Conservation (phyloP, 495 filamentous ascomycete species). For the Penicillium simplicissimum region DNA sequence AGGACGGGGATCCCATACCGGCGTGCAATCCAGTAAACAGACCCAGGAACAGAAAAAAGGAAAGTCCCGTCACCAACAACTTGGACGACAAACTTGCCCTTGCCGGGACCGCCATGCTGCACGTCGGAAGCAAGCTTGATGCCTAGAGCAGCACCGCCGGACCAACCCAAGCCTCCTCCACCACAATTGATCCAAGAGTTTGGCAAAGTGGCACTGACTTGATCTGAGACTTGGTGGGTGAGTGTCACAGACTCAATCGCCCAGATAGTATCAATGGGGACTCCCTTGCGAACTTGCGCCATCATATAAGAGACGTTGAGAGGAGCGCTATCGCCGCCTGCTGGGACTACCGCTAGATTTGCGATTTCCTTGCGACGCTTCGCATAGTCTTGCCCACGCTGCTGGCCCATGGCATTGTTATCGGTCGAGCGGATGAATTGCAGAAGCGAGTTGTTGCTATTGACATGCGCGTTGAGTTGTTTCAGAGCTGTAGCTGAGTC, state of each 20-base stretch:
- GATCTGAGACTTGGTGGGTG: constrained; percentile 75
- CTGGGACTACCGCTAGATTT: constrained; percentile 53
- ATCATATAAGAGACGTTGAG: constrained; percentile 74
- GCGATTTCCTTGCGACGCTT: constrained; percentile 60
- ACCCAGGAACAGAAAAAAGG: constrained; percentile 84
- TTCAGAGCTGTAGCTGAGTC: constrained; percentile 70
- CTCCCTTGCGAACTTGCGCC: constrained; percentile 59
- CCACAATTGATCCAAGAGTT: constrained; percentile 93
- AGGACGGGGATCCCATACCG: constrained; percentile 86
- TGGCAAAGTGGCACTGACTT: constrained; percentile 72
- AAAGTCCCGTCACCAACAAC: constrained; percentile 93
- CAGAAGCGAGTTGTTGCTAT: constrained; percentile 43
- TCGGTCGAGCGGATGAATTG: constrained; percentile 48
- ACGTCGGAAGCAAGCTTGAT: constrained; percentile 81
- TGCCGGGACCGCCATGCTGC: constrained; percentile 56
- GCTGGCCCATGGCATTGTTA: constrained; percentile 52
- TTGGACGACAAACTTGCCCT: constrained; percentile 85
- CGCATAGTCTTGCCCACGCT: constrained; percentile 59
- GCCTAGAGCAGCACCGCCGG: constrained; percentile 83
- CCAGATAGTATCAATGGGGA: constrained; percentile 78
- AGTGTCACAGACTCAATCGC: constrained; percentile 89
- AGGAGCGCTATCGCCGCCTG: constrained; percentile 55
- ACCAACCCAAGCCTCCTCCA: constrained; percentile 92
- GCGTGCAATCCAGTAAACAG: constrained; percentile 88
- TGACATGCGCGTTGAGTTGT: constrained; percentile 66